Base-by-base conservation (phyloP, 495 filamentous ascomycete genomes). In the Apodospora peruviana region DNA sequence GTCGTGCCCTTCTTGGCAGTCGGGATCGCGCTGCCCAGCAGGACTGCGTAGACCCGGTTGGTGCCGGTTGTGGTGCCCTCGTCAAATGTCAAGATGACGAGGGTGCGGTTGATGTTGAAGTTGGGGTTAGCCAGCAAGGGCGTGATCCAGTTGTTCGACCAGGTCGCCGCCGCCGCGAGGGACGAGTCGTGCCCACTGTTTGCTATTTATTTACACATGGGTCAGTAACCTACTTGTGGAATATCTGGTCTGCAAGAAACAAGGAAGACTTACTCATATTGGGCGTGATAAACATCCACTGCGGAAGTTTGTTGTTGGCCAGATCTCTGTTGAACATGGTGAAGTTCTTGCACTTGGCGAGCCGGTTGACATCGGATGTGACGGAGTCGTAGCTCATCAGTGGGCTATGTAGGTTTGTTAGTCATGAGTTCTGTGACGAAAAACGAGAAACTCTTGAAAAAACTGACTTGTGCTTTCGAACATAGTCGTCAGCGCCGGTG, bases 241-340 rank as follows among this genome's bases (percentile, higher is more conserved):
- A 32, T 32, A 14, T 7, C 7, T 32, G 27, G 27, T 32, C 7
- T 32, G 14, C 14, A n/a, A 38, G 5, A 18, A n/a, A 38, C 5
- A 18, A 17, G 16, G 16, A 17, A 5, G 7, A 17, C 36, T 38
- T 38, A 38, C 36, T 41, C 84, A 88, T 87, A 70, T 88, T 88
- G 12, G 86, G 86, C 14, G 84, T 88, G 48, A 87, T 78, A 62
- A 88, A 87, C 55, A 79, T 75, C 80, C 81, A 86, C 61, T 88
- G 85, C 11, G 84, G 85, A 9, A 89, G 73, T 20, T 65, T 71
- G 40, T 79, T 58, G 44, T 71, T 64, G 45, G 73, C 65, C 20
- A 87, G 64, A 47, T 87, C 84, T 20, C 77, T 63, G 37, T 72
- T 64, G 61, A 88, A 86, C 43, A 51, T 24, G 34, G 81, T 82